Evolutionary conservation across 495 filamentous ascomycete genomes (phyloP).

Genomic region (Aspergillus biplanus): DNA sequence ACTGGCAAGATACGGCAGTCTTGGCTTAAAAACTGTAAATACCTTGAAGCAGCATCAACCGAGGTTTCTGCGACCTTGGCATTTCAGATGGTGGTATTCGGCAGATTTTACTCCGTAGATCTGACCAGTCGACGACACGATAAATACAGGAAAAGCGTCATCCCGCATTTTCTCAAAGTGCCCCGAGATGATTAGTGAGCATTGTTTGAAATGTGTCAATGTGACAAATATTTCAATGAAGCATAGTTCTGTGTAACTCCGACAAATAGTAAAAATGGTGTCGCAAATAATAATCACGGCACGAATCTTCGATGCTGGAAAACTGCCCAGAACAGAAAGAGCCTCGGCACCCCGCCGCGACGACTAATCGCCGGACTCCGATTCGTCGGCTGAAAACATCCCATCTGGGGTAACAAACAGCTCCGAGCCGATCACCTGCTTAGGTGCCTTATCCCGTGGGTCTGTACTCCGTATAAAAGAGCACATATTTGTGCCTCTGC

Average conservation of each 20-base stretch:
- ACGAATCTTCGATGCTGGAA: background rate
- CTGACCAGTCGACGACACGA: too few relatives aligned
- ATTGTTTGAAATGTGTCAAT: too few relatives aligned
- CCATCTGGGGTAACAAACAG: background rate
- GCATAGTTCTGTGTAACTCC: too few relatives aligned
- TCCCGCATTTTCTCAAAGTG: background rate
- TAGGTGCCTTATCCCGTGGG: too few relatives aligned
- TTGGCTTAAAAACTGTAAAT: background rate
- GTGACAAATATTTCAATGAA: too few relatives aligned
- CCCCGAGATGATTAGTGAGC: too few relatives aligned
- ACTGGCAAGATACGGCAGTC: background rate
- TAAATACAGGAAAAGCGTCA: too few relatives aligned
- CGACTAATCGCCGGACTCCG: constrained; percentile 14
- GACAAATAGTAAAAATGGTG: background rate
- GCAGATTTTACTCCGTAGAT: too few relatives aligned
- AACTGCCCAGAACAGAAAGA: constrained; percentile 15
- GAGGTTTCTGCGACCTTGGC: constrained; percentile 1
- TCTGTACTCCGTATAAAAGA: too few relatives aligned
- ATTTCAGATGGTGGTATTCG: background rate
- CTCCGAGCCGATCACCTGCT: too few relatives aligned
- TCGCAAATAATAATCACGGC: background rate
- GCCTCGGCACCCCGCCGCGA: constrained; percentile 22
- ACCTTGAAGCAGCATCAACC: background rate
- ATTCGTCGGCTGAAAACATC: constrained; percentile 11
- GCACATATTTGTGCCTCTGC: background rate